Conservation (phyloP, 148 eudicot species). For the Rhododendron ovatum region DNA sequence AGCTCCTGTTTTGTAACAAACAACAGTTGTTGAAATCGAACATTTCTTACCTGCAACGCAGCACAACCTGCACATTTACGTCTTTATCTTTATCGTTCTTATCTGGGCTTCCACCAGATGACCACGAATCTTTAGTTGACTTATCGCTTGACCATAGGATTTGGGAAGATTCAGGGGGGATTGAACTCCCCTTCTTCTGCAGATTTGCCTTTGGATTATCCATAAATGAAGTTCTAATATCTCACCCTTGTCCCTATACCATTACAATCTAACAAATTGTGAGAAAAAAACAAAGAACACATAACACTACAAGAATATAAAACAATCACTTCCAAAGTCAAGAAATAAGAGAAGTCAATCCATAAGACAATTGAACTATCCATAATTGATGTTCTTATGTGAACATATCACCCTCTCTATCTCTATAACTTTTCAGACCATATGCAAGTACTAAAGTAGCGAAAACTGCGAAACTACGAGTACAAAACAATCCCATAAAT, state of each 20-base stretch:
- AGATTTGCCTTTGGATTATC: constrained; percentile 17
- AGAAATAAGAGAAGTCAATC: no score
- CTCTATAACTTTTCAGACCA: no score
- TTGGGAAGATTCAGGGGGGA: constrained; percentile 12
- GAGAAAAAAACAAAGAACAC: not conserved
- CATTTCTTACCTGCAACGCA: constrained; percentile 28
- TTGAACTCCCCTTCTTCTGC: constrained; percentile 18
- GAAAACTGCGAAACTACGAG: not conserved
- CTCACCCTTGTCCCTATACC: not conserved
- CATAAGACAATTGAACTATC: not conserved
- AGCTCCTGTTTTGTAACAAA: not conserved
- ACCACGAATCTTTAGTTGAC: constrained; percentile 3
- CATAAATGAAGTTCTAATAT: constrained; percentile 13
- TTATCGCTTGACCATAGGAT: constrained; percentile 20
- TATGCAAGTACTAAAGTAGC: not conserved
- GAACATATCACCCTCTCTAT: no score
- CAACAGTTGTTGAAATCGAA: no score
- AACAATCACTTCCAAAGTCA: not conserved
- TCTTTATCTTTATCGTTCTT: constrained; percentile 21
- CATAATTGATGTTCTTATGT: no score
- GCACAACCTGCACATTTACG: constrained; percentile 27
- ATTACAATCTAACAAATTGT: not conserved
- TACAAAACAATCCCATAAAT: no score
- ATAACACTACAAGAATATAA: not conserved
- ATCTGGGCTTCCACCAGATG: constrained; percentile 8